These are phyloP conservation scores for Alternaria postmessia DNA, from an alignment of 2,329 filamentous ascomycete species.

Conservation along the genomic window DNA sequence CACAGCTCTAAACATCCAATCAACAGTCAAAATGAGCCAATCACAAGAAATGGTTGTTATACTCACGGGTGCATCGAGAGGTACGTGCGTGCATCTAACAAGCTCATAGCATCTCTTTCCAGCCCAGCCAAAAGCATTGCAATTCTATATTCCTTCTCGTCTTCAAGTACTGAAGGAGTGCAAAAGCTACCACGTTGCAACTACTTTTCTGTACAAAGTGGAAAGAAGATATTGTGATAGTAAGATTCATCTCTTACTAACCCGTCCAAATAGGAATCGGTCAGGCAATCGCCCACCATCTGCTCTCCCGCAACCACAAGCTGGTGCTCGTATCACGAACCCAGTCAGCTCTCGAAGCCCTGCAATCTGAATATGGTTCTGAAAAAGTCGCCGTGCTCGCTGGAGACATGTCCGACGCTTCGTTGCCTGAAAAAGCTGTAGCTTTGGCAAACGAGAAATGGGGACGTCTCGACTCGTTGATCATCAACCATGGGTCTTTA, in stretches of 20 bases:
- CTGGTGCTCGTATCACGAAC: conserved; percentile 67
- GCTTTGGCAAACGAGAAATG: conserved; percentile 72
- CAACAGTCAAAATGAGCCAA: conserved; percentile 32
- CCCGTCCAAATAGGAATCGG: conserved; percentile 62
- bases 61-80: conserved; percentile 69
- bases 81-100: conserved; percentile 44
- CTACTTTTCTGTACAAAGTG: not conserved
- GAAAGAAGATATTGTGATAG: not conserved
- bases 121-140: not conserved
- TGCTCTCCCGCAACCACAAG: conserved; percentile 64
- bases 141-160: not conserved
- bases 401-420: conserved; percentile 65
- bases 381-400: conserved; percentile 64
- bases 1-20: not conserved
- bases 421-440: conserved; percentile 67
- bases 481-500: conserved; percentile 87
- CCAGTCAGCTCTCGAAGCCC: conserved; percentile 61
- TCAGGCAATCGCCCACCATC: conserved; percentile 66
- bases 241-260: not conserved
- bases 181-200: not conserved
- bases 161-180: not conserved
- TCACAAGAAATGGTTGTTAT: conserved; percentile 56
- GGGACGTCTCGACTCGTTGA: conserved; percentile 77
- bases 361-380: conserved; percentile 56
- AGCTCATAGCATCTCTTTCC: not conserved